Conservation (phyloP, 768 basidiomycete genomes). For the Amanita polypyramis region DNA sequence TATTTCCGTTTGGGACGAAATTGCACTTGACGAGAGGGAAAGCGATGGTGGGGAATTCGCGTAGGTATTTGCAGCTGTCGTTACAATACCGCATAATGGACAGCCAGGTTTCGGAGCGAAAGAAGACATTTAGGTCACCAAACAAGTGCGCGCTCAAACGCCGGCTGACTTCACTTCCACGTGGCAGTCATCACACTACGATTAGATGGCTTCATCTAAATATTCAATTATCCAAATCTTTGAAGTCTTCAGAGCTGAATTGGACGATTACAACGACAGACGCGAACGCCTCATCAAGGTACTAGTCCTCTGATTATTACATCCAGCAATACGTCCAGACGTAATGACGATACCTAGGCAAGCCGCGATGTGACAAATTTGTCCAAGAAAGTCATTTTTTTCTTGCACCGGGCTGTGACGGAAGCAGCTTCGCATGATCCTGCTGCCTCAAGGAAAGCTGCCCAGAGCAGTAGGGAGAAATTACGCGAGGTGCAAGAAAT, state of each 20-base stretch:
- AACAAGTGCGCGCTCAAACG: slow-evolving; percentile 10
- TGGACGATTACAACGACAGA: slow-evolving; percentile 80
- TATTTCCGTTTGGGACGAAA: slow-evolving; percentile 44
- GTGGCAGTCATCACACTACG: neutral
- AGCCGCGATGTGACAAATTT: slow-evolving; percentile 84
- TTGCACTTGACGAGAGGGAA: slow-evolving; percentile 26
- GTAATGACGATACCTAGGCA: slow-evolving; percentile 29
- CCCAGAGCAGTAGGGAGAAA: slow-evolving; percentile 42
- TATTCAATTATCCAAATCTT: slow-evolving; percentile 26
- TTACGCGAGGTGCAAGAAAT: slow-evolving; percentile 55
- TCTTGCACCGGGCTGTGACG: slow-evolving; percentile 63
- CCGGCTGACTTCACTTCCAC: neutral
- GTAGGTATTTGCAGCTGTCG: slow-evolving; percentile 36
- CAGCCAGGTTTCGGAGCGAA: slow-evolving; percentile 61
- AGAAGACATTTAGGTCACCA: slow-evolving; percentile 22
- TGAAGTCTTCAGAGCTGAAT: slow-evolving; percentile 51
- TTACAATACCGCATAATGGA: slow-evolving; percentile 67
- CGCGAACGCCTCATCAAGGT: slow-evolving; percentile 91
- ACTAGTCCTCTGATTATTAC: neutral
- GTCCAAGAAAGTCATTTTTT: slow-evolving; percentile 91
- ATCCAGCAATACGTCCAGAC: neutral
- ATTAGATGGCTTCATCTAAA: neutral
- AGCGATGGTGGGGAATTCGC: slow-evolving; percentile 35
- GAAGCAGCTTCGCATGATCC: slow-evolving; percentile 19
- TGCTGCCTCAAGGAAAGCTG: slow-evolving; percentile 32